Base-by-base conservation (phyloP, 2,329 filamentous ascomycete species). In the Fusarium piperis region DNA sequence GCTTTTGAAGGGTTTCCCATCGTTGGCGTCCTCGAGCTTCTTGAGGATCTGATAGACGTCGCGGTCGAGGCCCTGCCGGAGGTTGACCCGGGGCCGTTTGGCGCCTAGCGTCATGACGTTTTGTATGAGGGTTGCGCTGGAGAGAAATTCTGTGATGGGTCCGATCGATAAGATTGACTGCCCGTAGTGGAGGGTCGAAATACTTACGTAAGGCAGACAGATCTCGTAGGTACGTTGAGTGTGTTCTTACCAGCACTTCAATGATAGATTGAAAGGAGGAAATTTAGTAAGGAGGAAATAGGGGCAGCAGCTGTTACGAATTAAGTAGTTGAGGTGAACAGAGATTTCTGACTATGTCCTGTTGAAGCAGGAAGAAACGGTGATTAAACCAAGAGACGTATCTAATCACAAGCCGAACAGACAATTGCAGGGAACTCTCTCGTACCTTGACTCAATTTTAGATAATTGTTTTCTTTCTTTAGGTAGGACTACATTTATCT, bases 11-110 rank as follows among this genome's bases (percentile, higher is more conserved):
- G 76, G 78, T 32, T 84, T 84, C 53, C 86, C 86, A 53, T 86
- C 83, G 57, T 89, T 88, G 58, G 91, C 89, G 66, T 94, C 92
- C 61, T 93, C 87, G 59, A 95, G 85, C 80, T 94, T 96, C 71
- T 89, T 89, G 38, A 97, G 88, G 38, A 96, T 88, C 77, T 93
- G 92, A 78, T 95, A 94, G 69, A 97, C 88, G 78, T 94, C 92
- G 67, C 87, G 86, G 75, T 94, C 92, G 36, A 94, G 80, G 20
- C 76, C 74, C 11, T 71, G 73, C 12, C 74, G 74, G 12, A 81
- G 68, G 15, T 59, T 73, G 5, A 64, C 46, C 2, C 68, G 70
- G 4, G 69, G 44, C n/a, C 58, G 38, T 15, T 67, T 73, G 12
- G 39, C 58, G 16, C 64, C 68, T 23, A 72, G 32, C 16, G 71